phyloP scores from a whole-genome alignment of 176 grass and related monocot species.

The Oryza longistaminata region DNA sequence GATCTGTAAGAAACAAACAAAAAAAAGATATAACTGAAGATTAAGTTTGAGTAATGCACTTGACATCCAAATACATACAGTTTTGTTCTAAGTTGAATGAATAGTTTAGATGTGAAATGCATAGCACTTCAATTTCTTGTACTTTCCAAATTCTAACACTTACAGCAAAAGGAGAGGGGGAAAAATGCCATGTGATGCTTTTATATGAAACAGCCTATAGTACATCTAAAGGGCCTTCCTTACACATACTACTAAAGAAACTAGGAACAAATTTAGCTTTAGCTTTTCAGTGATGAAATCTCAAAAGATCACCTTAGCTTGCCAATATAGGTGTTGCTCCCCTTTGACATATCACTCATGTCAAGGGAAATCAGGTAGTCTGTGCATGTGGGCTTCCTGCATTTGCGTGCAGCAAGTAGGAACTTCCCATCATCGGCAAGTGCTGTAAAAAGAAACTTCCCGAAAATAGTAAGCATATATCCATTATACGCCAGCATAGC shows the following conservation, averaged over 20 bases:
- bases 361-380: slow-evolving; percentile 92
- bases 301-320: slow-evolving; percentile 75
- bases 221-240: background rate
- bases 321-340: slow-evolving; percentile 82
- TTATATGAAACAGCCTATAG: slow-evolving; percentile 11
- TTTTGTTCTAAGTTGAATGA: too few species aligned
- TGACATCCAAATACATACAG: too few species aligned
- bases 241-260: background rate
- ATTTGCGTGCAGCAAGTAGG: slow-evolving; percentile 87
- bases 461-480: slow-evolving; percentile 12
- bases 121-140: background rate
- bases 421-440: slow-evolving; percentile 87
- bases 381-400: slow-evolving; percentile 80
- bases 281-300: slow-evolving; percentile 7
- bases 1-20: background rate
- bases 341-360: slow-evolving; percentile 72
- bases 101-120: too few species aligned
- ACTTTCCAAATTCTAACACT: background rate
- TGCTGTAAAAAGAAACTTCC: slow-evolving; percentile 55
- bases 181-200: background rate
- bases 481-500: background rate
- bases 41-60: too few species aligned
- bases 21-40: too few species aligned
- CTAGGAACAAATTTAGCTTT: slow-evolving; percentile 19
- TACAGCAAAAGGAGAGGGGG: background rate